Conservation (phyloP, 371 early-diverging fungal species). For the Mortierella polycephala region DNA sequence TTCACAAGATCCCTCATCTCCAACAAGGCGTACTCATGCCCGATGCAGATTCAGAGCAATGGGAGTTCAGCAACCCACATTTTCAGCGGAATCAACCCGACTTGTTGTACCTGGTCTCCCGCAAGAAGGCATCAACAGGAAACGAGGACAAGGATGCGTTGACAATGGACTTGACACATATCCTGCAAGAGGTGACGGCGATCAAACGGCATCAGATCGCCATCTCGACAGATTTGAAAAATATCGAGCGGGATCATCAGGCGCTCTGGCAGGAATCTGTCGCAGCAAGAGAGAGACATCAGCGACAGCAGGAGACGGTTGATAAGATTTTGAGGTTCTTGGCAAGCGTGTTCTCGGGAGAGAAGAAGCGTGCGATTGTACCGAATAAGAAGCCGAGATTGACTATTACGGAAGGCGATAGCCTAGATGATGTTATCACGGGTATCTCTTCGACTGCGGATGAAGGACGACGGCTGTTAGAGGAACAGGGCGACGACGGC, state of each 20-base stretch:
- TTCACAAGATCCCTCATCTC: conserved; percentile 84
- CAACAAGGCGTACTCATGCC: conserved; percentile 79
- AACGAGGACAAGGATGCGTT: conserved; percentile 58
- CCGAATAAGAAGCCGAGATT: conserved; percentile 62
- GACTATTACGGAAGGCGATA: conserved; percentile 49
- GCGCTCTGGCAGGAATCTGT: conserved; percentile 90
- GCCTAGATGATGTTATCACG: conserved; percentile 3
- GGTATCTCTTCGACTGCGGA: conserved; percentile 1
- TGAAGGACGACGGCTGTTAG: conserved; percentile 13
- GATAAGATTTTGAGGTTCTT: conserved; percentile 89
- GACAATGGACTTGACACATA: conserved; percentile 64
- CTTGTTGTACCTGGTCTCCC: conserved; percentile 63
- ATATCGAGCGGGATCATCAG: conserved; percentile 89
- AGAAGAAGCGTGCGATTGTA: conserved; percentile 67
- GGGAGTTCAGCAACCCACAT: conserved; percentile 71
- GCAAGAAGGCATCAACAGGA: conserved; percentile 67
- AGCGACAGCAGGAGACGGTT: conserved; percentile 90
- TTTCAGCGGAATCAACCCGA: conserved; percentile 69
- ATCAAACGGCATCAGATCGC: conserved; percentile 91
- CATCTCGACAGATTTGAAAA: conserved; percentile 87
- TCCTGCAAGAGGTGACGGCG: conserved; percentile 85
- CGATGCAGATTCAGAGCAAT: conserved; percentile 67
- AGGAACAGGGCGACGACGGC: conserved; percentile 21
- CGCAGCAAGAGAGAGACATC: conserved; percentile 78
- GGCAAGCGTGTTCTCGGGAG: conserved; percentile 79